A percentile compares a stretch with the other conserved stretches of the same genome.
phyloP scores from a whole-genome alignment of 1,284 basidiomycete species.

The Paramarasmius palmivorus region DNA sequence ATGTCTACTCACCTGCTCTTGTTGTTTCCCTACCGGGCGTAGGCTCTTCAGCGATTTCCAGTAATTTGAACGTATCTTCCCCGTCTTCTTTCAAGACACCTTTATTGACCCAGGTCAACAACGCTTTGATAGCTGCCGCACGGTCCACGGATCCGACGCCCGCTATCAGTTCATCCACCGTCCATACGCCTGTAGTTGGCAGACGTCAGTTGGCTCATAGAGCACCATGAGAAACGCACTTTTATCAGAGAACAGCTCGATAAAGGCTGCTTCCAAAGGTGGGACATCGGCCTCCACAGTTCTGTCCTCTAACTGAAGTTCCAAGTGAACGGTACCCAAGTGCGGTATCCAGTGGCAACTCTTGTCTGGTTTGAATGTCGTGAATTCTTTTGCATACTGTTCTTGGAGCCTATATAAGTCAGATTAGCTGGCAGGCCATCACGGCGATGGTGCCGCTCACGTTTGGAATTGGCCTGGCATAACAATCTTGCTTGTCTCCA shows the following conservation, averaged over 20 bases:
- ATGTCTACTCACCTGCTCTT: no score
- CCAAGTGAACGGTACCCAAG: constrained; percentile 78
- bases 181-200: constrained; percentile 59
- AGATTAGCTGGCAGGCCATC: no score
- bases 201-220: not conserved
- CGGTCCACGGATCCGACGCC: constrained; percentile 67
- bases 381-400: no score
- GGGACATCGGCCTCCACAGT: constrained; percentile 75
- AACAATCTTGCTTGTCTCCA: constrained; percentile 71
- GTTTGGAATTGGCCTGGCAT: no score
- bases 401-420: no score
- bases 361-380: no score
- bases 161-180: constrained; percentile 61
- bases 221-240: constrained; percentile 40
- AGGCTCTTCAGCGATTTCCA: no score
- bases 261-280: constrained; percentile 86
- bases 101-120: constrained; percentile 88
- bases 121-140: constrained; percentile 65
- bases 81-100: constrained; percentile 74
- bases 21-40: no score
- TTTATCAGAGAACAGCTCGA: constrained; percentile 81
- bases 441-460: no score
- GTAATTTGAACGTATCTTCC: constrained; percentile 56
- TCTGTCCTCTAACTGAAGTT: constrained; percentile 81
- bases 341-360: constrained; percentile 84